phyloP scores from a whole-genome alignment of 495 filamentous ascomycete genomes.

The Neurospora sp. region DNA sequence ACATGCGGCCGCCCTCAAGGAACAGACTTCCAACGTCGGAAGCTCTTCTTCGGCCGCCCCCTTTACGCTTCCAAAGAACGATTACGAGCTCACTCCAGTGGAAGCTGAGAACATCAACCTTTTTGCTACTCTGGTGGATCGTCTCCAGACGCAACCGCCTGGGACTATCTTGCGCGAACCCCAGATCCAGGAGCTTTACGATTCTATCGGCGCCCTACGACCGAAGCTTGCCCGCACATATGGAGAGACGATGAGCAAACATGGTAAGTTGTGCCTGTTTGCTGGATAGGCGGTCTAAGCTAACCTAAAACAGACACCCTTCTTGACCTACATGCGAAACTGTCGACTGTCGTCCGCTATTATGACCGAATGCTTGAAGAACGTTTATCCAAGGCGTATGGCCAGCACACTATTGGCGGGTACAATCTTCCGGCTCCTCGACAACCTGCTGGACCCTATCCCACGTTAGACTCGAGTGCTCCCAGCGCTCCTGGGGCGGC shows the following conservation, averaged over 20 bases:
- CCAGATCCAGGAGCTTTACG: constrained; percentile 96
- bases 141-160: constrained; percentile 87
- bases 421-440: constrained; percentile 40
- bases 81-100: constrained; percentile 87
- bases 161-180: constrained; percentile 92
- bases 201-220: constrained; percentile 83
- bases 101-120: constrained; percentile 97
- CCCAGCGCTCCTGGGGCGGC: constrained; percentile 43
- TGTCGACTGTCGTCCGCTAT: constrained; percentile 95
- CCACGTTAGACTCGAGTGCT: constrained; percentile 46
- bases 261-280: constrained; percentile 49
- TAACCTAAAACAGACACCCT: constrained; percentile 51
- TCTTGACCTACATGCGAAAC: constrained; percentile 86
- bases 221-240: constrained; percentile 94
- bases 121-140: constrained; percentile 88
- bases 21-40: constrained; percentile 45
- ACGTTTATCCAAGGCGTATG: constrained; percentile 83
- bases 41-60: constrained; percentile 28
- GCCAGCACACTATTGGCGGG: constrained; percentile 57
- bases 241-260: constrained; percentile 99
- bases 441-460: constrained; percentile 56
- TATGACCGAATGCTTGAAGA: constrained; percentile 98
- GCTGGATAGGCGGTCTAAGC: constrained; percentile 30
- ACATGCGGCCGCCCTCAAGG: constrained; percentile 71
- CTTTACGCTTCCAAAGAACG: constrained; percentile 61